A percentile compares a stretch with the other conserved stretches of the same genome.
phyloP scores from a whole-genome alignment of 371 early-diverging fungal species.

The Lichtheimia corymbifera region DNA sequence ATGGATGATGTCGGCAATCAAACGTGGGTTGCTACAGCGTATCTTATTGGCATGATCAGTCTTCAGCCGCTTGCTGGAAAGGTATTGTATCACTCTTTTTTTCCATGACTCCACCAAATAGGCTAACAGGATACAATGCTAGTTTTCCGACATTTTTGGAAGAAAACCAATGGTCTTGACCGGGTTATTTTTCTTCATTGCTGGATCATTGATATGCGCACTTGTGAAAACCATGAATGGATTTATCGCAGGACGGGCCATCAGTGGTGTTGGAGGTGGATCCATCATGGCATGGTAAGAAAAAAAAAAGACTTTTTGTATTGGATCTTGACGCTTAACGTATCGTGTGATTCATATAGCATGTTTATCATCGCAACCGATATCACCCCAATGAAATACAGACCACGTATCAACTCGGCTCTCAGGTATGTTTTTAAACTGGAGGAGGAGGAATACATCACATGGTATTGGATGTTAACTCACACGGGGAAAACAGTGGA shows the following conservation, averaged over 20 bases:
- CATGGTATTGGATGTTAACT: too few species aligned
- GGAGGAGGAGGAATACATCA: too few species aligned
- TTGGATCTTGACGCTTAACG: constrained; percentile 16
- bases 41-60: constrained; percentile 56
- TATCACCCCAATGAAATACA: constrained; percentile 60
- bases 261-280: constrained; percentile 76
- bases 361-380: constrained; percentile 81
- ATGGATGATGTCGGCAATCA: constrained; percentile 16
- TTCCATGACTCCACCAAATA: not conserved
- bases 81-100: constrained; percentile 17
- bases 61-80: constrained; percentile 59
- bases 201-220: constrained; percentile 58
- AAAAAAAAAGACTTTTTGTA: too few species aligned
- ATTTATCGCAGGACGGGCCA: constrained; percentile 67
- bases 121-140: not conserved
- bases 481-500: constrained; percentile 5
- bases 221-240: constrained; percentile 50
- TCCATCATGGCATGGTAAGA: constrained; percentile 52
- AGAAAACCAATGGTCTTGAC: constrained; percentile 52
- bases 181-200: constrained; percentile 48
- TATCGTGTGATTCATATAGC: constrained; percentile 62
- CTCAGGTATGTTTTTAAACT: constrained; percentile 27
- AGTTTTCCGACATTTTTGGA: constrained; percentile 22
- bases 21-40: constrained; percentile 28
- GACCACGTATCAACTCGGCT: constrained; percentile 65